Percentiles rank a stretch among this genome's conserved stretches.
phyloP scores from a whole-genome alignment of 176 grass and related monocot species.

The Guadua angustifolia region DNA sequence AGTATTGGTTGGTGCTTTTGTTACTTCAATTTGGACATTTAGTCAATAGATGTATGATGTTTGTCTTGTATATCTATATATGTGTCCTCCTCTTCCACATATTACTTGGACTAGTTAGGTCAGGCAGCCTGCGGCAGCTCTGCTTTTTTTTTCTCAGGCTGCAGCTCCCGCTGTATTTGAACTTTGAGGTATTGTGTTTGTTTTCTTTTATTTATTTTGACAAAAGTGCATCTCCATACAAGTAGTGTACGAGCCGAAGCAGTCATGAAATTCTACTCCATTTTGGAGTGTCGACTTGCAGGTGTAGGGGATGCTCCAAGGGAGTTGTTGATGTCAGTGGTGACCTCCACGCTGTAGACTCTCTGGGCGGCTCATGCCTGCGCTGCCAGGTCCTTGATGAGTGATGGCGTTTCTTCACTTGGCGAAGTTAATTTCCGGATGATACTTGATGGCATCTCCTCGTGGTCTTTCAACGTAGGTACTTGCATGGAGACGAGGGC shows the following conservation, averaged over 20 bases:
- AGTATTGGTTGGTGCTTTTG: too few relatives aligned
- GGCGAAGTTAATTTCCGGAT: neutral
- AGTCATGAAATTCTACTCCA: neutral
- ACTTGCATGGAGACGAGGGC: neutral
- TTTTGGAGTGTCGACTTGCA: neutral
- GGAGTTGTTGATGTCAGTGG: slow-evolving; percentile 35
- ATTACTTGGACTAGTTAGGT: neutral
- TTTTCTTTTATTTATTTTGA: slow-evolving; percentile 35
- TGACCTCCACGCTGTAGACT: neutral
- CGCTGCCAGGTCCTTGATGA: neutral
- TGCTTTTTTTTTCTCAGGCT: neutral
- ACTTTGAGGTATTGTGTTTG: neutral
- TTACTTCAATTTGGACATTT: neutral
- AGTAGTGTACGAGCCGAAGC: too few relatives aligned
- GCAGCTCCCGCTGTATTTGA: slow-evolving; percentile 21
- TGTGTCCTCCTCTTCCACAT: neutral
- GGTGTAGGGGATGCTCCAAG: neutral
- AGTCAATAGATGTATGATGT: neutral
- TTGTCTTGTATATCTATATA: neutral
- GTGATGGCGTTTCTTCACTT: neutral
- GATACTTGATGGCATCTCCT: too few relatives aligned
- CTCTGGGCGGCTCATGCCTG: neutral
- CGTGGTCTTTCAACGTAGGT: neutral
- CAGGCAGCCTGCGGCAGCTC: neutral
- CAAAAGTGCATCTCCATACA: neutral